phyloP scores from a whole-genome alignment of 768 basidiomycete species.

The Boletus edulis region DNA sequence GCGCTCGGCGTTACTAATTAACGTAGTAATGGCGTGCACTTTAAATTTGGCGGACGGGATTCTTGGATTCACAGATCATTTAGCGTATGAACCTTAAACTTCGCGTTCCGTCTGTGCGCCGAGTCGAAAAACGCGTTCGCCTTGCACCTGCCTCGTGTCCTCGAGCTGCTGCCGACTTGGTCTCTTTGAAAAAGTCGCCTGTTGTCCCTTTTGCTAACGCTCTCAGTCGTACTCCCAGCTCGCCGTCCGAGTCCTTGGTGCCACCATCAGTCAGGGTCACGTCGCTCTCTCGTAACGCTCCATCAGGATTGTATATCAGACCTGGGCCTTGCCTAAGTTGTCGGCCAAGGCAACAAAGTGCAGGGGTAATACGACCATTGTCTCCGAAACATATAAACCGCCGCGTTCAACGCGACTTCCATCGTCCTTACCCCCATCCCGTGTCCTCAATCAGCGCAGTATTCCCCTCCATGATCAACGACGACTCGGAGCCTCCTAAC shows the following conservation, averaged over 20 bases:
- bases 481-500: neutral
- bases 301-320: neutral
- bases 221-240: no score
- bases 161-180: neutral
- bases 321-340: no score
- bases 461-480: constrained; percentile 8
- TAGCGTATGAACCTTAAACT: no score
- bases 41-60: no score
- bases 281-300: constrained; percentile 1
- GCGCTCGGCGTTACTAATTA: no score
- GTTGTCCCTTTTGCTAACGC: no score
- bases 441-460: neutral
- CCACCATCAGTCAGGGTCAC: constrained; percentile 5
- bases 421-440: neutral
- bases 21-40: no score
- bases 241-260: neutral
- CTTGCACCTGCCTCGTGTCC: constrained; percentile 9
- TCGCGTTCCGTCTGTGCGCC: no score
- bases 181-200: no score
- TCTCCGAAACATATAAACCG: constrained; percentile 8
- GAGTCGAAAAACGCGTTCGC: neutral
- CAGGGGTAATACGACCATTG: neutral
- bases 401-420: neutral
- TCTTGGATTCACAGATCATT: no score
- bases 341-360: neutral